Conservation (phyloP, 306 rosid species). For the Spatholobus suberectus region DNA sequence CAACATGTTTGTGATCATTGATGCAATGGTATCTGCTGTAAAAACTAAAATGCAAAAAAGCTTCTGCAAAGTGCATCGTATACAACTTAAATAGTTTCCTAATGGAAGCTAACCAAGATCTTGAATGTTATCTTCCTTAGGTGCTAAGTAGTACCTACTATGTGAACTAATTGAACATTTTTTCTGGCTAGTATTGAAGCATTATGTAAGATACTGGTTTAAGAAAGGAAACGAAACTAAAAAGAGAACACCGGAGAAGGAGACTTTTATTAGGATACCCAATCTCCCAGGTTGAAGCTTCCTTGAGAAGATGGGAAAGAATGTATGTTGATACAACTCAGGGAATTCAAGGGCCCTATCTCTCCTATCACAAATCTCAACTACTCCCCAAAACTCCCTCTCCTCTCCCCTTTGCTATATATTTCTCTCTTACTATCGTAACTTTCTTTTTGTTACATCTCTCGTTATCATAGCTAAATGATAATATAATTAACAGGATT, state of each 20-base stretch:
- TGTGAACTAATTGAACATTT: not conserved
- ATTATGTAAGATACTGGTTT: not conserved
- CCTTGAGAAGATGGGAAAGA: too few species aligned
- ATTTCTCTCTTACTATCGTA: not conserved
- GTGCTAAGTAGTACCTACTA: conserved; percentile 1
- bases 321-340: too few species aligned
- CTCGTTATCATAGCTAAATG: not conserved
- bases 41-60: conserved; percentile 28
- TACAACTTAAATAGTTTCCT: not conserved
- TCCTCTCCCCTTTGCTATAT: not conserved
- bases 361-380: not conserved
- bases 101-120: conserved; percentile 21
- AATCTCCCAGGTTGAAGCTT: too few species aligned
- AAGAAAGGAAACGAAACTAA: not conserved
- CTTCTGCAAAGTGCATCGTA: not conserved
- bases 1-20: conserved; percentile 1
- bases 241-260: not conserved
- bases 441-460: not conserved
- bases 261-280: not conserved
- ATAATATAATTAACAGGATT: not conserved
- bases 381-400: not conserved
- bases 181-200: conserved; percentile 12
- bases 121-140: not conserved
- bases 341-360: not conserved
- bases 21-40: not conserved